Conservation (phyloP, 257 asterid genomes). For the Primulina tabacum region DNA sequence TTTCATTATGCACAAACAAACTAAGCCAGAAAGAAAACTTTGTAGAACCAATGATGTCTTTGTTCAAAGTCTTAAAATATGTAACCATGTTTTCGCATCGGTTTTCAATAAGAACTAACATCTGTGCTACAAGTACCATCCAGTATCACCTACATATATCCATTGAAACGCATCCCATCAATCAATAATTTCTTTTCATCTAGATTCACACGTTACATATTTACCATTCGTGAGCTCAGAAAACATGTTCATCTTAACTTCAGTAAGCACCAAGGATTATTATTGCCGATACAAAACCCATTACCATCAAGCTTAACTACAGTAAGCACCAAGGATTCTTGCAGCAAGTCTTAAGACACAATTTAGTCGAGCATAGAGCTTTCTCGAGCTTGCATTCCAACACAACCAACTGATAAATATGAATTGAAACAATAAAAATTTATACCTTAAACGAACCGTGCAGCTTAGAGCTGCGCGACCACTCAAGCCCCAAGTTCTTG, state of each 20-base stretch:
- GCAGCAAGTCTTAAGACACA: conserved; percentile 10
- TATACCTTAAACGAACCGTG: conserved; percentile 82
- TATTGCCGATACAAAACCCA: conserved; percentile 12
- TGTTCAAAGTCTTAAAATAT: neutral
- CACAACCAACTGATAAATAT: conserved; percentile 18
- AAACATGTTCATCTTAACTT: neutral
- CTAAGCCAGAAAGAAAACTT: neutral
- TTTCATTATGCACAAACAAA: neutral
- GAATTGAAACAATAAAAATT: neutral
- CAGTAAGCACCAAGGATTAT: conserved; percentile 1
- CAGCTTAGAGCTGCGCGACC: conserved; percentile 68
- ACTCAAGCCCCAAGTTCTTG: conserved; percentile 81
- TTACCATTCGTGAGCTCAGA: neutral
- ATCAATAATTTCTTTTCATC: neutral
- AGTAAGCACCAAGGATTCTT: conserved; percentile 1
- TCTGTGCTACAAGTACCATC: neutral
- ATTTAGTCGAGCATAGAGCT: neutral
- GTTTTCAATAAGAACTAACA: conserved; percentile 13
- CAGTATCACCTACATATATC: neutral
- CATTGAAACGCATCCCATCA: neutral
- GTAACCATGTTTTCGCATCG: neutral
- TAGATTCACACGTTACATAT: neutral
- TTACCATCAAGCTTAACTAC: neutral
- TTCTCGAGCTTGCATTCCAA: conserved; percentile 8
- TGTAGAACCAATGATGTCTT: neutral